phyloP scores from a whole-genome alignment of 352 stramenopile genomes.

The Albugo laibachii region DNA sequence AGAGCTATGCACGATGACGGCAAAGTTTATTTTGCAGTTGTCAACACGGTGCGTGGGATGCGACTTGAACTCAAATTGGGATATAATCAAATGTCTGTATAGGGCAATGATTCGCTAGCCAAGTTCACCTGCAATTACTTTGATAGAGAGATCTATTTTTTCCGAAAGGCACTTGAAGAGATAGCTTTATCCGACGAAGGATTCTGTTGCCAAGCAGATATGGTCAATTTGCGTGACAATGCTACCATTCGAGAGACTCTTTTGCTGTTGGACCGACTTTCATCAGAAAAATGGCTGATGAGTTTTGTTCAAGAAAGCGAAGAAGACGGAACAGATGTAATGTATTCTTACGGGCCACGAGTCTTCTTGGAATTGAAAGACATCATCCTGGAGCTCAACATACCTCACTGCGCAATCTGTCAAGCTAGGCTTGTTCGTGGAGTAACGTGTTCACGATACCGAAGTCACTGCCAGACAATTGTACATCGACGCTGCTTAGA shows the following conservation, averaged over 20 bases:
- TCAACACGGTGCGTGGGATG: conserved; percentile 27
- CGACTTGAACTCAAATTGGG: too few relatives aligned
- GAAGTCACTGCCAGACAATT: conserved; percentile 17
- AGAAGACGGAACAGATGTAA: conserved; percentile 8
- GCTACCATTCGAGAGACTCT: conserved; percentile 40
- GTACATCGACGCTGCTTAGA: conserved; percentile 36
- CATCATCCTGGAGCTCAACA: conserved; percentile 51
- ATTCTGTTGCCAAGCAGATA: conserved; percentile 11
- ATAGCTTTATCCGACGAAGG: conserved; percentile 13
- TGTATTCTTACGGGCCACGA: conserved; percentile 36
- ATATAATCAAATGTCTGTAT: too few relatives aligned
- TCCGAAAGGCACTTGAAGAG: conserved; percentile 61
- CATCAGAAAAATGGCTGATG: conserved; percentile 40
- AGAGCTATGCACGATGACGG: conserved; percentile 63
- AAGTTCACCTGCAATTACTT: conserved; percentile 57
- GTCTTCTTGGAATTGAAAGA: conserved; percentile 49
- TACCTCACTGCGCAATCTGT: conserved; percentile 64
- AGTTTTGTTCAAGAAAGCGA: conserved; percentile 2
- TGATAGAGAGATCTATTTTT: conserved; percentile 67
- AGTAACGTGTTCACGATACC: conserved; percentile 11
- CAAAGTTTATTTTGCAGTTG: conserved; percentile 58
- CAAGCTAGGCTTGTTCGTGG: conserved; percentile 57
- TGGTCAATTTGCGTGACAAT: conserved; percentile 56
- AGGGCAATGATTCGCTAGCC: conserved; percentile 49
- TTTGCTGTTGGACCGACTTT: conserved; percentile 41